phyloP scores from a whole-genome alignment of 2,329 filamentous ascomycete genomes.

The Aspergillus aculeatinus region DNA sequence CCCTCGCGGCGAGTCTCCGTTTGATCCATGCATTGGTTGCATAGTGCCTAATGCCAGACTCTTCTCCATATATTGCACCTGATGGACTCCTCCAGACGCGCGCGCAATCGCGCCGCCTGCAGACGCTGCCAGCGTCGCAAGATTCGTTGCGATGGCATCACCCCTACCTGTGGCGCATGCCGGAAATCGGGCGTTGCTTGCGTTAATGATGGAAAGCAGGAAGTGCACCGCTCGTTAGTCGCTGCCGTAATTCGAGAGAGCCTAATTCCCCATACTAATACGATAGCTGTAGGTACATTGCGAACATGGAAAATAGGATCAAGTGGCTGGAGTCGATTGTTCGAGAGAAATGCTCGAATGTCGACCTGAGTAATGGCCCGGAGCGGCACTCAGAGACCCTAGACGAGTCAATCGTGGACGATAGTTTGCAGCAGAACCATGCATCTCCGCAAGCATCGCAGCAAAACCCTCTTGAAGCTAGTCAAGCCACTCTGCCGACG shows the following conservation, averaged over 20 bases:
- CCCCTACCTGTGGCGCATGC: conserved; percentile 47
- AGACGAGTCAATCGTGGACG: conserved; percentile 1
- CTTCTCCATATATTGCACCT: too few species aligned
- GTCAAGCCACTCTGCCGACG: neutral
- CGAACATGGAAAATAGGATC: conserved; percentile 44
- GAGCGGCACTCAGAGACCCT: conserved; percentile 7
- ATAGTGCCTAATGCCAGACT: too few species aligned
- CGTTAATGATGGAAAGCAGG: conserved; percentile 47
- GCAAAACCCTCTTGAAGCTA: neutral
- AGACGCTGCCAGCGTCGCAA: conserved; percentile 50
- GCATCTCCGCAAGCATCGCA: neutral
- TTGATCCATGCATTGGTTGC: neutral
- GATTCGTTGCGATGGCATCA: conserved; percentile 50
- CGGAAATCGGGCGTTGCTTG: conserved; percentile 45
- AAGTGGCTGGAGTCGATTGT: conserved; percentile 51
- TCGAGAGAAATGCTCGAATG: conserved; percentile 42
- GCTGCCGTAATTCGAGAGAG: neutral
- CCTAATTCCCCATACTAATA: too few species aligned
- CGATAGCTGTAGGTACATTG: conserved; percentile 30
- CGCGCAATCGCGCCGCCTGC: conserved; percentile 35
- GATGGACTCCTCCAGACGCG: conserved; percentile 30
- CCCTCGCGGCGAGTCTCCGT: neutral
- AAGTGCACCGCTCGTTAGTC: conserved; percentile 45
- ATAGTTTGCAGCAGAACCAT: neutral
- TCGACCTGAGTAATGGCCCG: conserved; percentile 38